Evolutionary conservation across 176 grass and related monocot genomes (phyloP), one percentile per base, ranked within the genome.

Genomic region (Miscanthus lutarioriparius): DNA sequence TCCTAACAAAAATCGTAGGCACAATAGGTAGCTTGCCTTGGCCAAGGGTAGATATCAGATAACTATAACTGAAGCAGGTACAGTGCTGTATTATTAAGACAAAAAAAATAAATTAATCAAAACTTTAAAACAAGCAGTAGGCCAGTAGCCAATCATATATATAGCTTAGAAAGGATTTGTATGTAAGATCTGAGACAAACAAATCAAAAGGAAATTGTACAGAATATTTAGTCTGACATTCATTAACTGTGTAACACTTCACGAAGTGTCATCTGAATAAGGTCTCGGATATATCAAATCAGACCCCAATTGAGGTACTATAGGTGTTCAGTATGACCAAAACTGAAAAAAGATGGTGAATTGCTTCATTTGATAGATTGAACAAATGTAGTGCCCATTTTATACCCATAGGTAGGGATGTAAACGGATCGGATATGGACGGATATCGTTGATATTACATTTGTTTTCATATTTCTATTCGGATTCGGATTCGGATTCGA

Each of bases 1-100:
- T 67, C 45, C 43, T 51, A 85, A 65, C 12, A 73, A 71, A 64
- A 79, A 58, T 70, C 8, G 39, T 51, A 70, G 59, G 27, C 67
- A 17, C 77, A 41, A 67, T 49, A 78, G 66, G 45, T 80, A 49
- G 27, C 41, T 80, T 51, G 15, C 38, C 25, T 82, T 49, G 23
- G 44, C 41, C 54, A 77, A 54, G 30, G 38, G 69, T 39, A 56
- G 79, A 80, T 67, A 80, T 30, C 19, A 79, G 22, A 61, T 26
- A 39, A 12, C 38, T 76, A 20, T 17, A 17, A 25, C 13, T 80
- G 28, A 68, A 81, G 45, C 26, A 80, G 28, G 36, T 15, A 45
- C 20, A 22, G 44, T 53, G 20, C 45, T 80, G 30, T 38, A 69
- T 75, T 56, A 11, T 64, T 45, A 16, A 14, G 27, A 69, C 17